These are phyloP conservation scores for Casuarina cunninghamiana DNA, from an alignment of 306 rosid genomes.

Conservation along the genomic window DNA sequence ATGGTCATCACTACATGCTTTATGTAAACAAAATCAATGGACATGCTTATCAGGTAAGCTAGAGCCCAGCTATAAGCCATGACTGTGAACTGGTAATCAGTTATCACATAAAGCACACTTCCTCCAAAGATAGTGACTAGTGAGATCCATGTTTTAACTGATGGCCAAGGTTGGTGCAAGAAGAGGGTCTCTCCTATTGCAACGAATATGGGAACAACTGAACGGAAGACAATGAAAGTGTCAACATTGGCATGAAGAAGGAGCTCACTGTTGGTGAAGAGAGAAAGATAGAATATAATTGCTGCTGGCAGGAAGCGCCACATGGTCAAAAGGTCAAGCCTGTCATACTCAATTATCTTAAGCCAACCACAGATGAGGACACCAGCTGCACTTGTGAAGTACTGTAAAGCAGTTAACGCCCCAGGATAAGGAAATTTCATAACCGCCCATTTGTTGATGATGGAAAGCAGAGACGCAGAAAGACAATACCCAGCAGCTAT, in stretches of 20 bases:
- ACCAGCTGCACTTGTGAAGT: conserved; percentile 81
- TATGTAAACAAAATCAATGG: conserved; percentile 82
- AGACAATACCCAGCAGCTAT: conserved; percentile 85
- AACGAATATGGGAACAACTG: conserved; percentile 76
- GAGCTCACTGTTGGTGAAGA: conserved; percentile 82
- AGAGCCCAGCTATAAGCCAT: conserved; percentile 79
- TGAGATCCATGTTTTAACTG: conserved; percentile 64
- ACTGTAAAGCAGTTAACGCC: conserved; percentile 78
- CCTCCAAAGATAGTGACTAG: conserved; percentile 72
- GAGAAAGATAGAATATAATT: conserved; percentile 72
- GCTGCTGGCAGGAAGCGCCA: conserved; percentile 86
- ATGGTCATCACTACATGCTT: conserved; percentile 85
- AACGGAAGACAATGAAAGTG: conserved; percentile 81
- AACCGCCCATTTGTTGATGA: conserved; percentile 91
- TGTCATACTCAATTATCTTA: conserved; percentile 59
- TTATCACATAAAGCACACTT: conserved; percentile 66
- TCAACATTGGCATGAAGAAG: conserved; percentile 91
- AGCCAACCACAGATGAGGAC: conserved; percentile 58
- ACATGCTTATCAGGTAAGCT: conserved; percentile 78
- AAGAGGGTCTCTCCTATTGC: conserved; percentile 83
- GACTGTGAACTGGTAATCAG: conserved; percentile 78
- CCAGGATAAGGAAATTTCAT: conserved; percentile 94
- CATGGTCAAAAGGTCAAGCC: conserved; percentile 61
- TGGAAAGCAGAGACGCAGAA: conserved; percentile 85
- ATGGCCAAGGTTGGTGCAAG: conserved; percentile 80